Evolutionary conservation across 768 basidiomycete species (phyloP).

Genomic region (Pulveroboletus sp.): DNA sequence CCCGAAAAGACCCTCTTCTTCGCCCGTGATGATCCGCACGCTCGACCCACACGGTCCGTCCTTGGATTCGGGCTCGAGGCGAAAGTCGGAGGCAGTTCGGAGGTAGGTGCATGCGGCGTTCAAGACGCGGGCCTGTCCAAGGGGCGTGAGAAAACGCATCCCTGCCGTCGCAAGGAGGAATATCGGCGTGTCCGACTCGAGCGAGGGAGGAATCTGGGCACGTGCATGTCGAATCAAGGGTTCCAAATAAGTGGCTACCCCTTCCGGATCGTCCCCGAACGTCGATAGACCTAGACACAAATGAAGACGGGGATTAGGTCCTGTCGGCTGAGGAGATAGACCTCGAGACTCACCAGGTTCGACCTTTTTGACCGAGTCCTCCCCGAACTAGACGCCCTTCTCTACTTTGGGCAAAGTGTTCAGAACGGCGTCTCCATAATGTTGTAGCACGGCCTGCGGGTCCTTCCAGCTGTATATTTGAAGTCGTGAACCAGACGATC

Average conservation of each 20-base stretch:
- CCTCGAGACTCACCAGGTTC: conserved; percentile 73
- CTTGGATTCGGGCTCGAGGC: conserved; percentile 59
- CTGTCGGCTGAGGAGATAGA: too few species aligned
- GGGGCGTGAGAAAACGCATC: conserved; percentile 79
- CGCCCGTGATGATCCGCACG: conserved; percentile 91
- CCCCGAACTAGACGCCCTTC: conserved; percentile 79
- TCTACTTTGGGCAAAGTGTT: conserved; percentile 78
- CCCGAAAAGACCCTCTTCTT: conserved; percentile 96
- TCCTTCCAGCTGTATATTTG: conserved; percentile 99
- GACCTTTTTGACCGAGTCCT: conserved; percentile 86
- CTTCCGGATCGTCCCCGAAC: conserved; percentile 63
- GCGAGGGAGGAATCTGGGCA: conserved; percentile 79
- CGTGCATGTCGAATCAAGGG: conserved; percentile 84
- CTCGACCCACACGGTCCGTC: conserved; percentile 88
- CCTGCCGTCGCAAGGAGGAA: conserved; percentile 97
- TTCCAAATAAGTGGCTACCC: conserved; percentile 68
- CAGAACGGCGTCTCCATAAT: conserved; percentile 44
- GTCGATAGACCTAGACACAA: conserved; percentile 73
- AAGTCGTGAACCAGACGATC: conserved; percentile 92
- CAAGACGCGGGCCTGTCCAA: conserved; percentile 71
- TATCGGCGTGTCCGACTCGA: conserved; percentile 80
- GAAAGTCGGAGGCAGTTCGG: conserved; percentile 70
- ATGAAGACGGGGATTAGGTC: neutral
- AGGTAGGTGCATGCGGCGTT: conserved; percentile 75
- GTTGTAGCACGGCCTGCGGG: conserved; percentile 60